Conservation (phyloP, 768 basidiomycete genomes). For the Rhizopogon vinicolor region DNA sequence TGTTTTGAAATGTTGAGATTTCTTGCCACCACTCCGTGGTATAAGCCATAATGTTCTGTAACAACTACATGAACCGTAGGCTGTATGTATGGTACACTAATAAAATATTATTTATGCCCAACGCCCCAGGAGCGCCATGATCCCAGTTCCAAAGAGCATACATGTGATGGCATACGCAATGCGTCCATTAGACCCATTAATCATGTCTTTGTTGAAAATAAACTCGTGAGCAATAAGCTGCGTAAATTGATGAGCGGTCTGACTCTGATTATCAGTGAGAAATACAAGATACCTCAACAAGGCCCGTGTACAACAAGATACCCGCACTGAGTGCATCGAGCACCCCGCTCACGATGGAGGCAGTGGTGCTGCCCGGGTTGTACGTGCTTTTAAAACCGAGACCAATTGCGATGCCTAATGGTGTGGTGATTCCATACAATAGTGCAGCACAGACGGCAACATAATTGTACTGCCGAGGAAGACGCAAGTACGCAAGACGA, state of each 20-base stretch:
- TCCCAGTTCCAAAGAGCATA: conserved; percentile 75
- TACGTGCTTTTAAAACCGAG: conserved; percentile 73
- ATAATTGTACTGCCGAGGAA: conserved; percentile 50
- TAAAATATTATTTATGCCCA: conserved; percentile 65
- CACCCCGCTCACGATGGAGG: conserved; percentile 78
- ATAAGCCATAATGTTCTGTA: too few species aligned
- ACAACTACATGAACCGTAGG: too few species aligned
- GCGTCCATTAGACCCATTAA: conserved; percentile 56
- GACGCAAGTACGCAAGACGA: conserved; percentile 71
- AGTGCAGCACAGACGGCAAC: conserved; percentile 57
- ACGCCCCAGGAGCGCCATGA: conserved; percentile 89
- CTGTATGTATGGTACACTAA: not conserved
- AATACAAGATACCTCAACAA: conserved; percentile 61
- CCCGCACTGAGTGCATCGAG: conserved; percentile 85
- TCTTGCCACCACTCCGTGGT: too few species aligned
- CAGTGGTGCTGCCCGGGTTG: conserved; percentile 73
- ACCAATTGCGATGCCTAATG: conserved; percentile 84
- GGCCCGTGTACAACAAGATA: conserved; percentile 82
- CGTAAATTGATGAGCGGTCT: conserved; percentile 1
- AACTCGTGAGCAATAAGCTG: conserved; percentile 93
- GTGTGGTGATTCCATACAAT: conserved; percentile 75
- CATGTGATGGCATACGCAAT: conserved; percentile 71
- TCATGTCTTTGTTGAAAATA: conserved; percentile 84
- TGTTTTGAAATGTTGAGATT: too few species aligned
- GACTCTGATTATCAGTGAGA: not conserved